Evolutionary conservation across 768 basidiomycete species (phyloP), one percentile per base, ranked within the genome.

Genomic region (Suillus variegatus): DNA sequence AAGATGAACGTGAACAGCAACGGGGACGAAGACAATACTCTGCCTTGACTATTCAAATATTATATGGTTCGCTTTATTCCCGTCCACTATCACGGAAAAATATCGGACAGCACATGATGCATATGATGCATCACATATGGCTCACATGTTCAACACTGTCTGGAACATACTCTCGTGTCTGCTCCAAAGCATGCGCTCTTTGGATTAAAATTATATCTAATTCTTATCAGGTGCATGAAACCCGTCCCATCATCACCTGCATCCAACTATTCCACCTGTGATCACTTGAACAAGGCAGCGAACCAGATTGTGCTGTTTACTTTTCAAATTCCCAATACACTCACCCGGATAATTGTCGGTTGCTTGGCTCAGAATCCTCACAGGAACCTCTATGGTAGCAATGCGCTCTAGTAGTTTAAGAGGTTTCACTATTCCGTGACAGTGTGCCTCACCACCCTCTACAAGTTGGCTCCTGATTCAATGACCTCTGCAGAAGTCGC

Each of bases 281-380:
- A 38, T 43, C 22, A 43, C 47, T 13, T 28, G 14, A 52, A 52
- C 16, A n/a, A 44, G 43, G 13, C 7, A 41, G 57, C 40, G 25
- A 41, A 60, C 43, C 40, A 51, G 41, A 65, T 57, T 16, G 18
- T 44, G 38, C 36, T 38, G 43, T 16, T 51, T 38, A 4, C 63
- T 38, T 43, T 41, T 52, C 51, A 52, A 49, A 8, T 64, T 66
- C 51, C 52, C 51, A 52, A 35, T 22, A 65, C 64, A 54, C 67
- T 68, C 72, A 68, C 74, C 66, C 84, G 84, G 86, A 85, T 71
- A 76, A 80, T 82, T 76, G 72, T 86, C 84, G 84, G 85, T 67
- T 65, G 64, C 64, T 69, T 70, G 70, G 66, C 69, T 72, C 73
- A 64, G 67, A 73, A 70, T 69, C 80, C 80, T 76, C 78, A 63